phyloP scores from a whole-genome alignment of 1,139 yeast genomes.

The Saccharomyces uvarum region DNA sequence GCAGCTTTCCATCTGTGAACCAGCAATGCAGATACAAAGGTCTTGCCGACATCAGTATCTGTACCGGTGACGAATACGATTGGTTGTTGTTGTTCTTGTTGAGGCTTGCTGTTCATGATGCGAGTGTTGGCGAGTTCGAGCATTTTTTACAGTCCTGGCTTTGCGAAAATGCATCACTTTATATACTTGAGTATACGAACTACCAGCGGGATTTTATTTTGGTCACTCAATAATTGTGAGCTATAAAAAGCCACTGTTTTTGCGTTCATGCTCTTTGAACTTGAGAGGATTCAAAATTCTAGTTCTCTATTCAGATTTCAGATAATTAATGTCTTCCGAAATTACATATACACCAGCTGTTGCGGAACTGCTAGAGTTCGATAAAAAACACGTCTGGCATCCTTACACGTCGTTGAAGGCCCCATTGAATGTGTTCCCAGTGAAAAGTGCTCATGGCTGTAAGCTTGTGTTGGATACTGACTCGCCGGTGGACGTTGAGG shows the following conservation, averaged over 20 bases:
- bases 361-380: slow-evolving; percentile 17
- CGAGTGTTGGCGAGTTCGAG: slow-evolving; percentile 2
- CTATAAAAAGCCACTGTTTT: neutral
- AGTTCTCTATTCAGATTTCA: neutral
- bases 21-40: slow-evolving; percentile 29
- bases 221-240: neutral
- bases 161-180: slow-evolving; percentile 1
- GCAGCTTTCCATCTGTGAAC: slow-evolving; percentile 27
- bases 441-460: slow-evolving; percentile 27
- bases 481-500: slow-evolving; percentile 7
- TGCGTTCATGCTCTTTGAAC: neutral
- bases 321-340: neutral
- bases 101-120: neutral
- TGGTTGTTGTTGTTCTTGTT: slow-evolving; percentile 3
- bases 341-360: slow-evolving; percentile 7
- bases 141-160: neutral
- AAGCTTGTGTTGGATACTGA: slow-evolving; percentile 17
- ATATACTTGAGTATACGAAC: neutral
- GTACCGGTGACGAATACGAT: slow-evolving; percentile 32
- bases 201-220: neutral
- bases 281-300: neutral
- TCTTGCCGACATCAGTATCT: slow-evolving; percentile 34
- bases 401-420: slow-evolving; percentile 31
- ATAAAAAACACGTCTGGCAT: slow-evolving; percentile 32
- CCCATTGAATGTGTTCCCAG: slow-evolving; percentile 29